Conservation (phyloP, 139 green algal genomes). For the Coelastrella sp. region DNA sequence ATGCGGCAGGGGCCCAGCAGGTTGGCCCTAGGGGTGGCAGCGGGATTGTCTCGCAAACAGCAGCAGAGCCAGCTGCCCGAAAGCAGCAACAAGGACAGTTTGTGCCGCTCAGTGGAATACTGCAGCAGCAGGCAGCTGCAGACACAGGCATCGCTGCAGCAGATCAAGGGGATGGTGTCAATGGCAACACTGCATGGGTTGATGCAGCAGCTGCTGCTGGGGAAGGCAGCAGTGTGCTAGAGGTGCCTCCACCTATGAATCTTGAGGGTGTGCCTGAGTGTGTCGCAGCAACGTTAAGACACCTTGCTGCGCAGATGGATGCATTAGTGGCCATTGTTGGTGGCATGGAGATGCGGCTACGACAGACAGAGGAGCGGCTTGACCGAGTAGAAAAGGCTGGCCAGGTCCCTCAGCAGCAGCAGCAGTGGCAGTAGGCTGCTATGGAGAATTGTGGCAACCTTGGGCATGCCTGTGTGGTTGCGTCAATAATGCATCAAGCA, state of each 20-base stretch:
- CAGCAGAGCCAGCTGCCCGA: neutral
- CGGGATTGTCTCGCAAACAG: neutral
- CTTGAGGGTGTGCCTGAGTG: conserved; percentile 69
- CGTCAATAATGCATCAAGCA: neutral
- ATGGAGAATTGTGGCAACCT: too few relatives aligned
- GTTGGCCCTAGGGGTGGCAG: neutral
- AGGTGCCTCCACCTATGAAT: conserved; percentile 70
- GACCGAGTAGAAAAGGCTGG: neutral
- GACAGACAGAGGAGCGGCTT: neutral
- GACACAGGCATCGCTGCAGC: neutral
- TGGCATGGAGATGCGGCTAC: conserved; percentile 26
- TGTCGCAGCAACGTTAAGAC: conserved; percentile 77
- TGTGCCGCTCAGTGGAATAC: neutral
- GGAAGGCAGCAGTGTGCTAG: conserved; percentile 50
- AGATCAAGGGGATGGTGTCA: neutral
- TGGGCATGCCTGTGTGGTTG: neutral
- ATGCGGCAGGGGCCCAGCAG: neutral
- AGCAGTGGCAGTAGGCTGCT: conserved; percentile 5
- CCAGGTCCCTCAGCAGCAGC: neutral
- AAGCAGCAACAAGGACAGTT: conserved; percentile 10
- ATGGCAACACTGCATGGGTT: neutral
- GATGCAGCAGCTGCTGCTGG: conserved; percentile 24
- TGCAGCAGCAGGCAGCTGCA: neutral
- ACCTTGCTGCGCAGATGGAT: conserved; percentile 62
- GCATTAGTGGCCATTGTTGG: neutral